Conservation (phyloP, 768 basidiomycete genomes). For the Suillus paluster region DNA sequence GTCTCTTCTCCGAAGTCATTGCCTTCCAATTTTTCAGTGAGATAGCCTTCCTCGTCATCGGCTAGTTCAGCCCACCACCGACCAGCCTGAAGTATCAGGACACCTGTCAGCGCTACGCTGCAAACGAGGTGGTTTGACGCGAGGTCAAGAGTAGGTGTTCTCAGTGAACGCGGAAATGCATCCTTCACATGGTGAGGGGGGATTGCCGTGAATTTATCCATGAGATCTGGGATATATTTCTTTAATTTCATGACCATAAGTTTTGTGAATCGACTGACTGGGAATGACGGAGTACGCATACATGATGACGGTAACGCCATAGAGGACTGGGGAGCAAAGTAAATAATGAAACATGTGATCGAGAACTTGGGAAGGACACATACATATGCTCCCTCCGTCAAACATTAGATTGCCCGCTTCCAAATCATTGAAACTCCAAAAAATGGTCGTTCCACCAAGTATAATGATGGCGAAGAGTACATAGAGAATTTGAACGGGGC, state of each 20-base stretch:
- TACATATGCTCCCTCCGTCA: conserved; percentile 88
- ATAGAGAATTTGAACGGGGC: conserved; percentile 59
- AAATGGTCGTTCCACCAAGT: conserved; percentile 67
- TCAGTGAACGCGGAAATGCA: conserved; percentile 66
- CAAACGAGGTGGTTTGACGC: conserved; percentile 86
- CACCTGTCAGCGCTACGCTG: conserved; percentile 88
- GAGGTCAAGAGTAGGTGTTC: conserved; percentile 71
- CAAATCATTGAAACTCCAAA: conserved; percentile 80
- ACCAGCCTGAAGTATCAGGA: conserved; percentile 80
- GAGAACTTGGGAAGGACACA: conserved; percentile 32
- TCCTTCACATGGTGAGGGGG: conserved; percentile 56
- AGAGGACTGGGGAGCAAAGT: conserved; percentile 61
- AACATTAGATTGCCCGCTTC: conserved; percentile 89
- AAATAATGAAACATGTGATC: conserved; percentile 3
- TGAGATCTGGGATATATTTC: conserved; percentile 48
- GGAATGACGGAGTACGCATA: conserved; percentile 81
- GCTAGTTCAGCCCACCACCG: conserved; percentile 84
- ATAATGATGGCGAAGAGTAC: conserved; percentile 57
- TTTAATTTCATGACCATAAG: conserved; percentile 11
- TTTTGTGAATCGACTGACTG: conserved; percentile 52
- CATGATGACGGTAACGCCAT: conserved; percentile 69
- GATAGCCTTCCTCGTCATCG: conserved; percentile 51
- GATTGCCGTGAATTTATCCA: conserved; percentile 60
- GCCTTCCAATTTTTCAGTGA: conserved; percentile 35
- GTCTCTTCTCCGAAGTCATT: conserved; percentile 12